Base-by-base conservation (phyloP, 768 basidiomycete species). In the Obba rivulosa region DNA sequence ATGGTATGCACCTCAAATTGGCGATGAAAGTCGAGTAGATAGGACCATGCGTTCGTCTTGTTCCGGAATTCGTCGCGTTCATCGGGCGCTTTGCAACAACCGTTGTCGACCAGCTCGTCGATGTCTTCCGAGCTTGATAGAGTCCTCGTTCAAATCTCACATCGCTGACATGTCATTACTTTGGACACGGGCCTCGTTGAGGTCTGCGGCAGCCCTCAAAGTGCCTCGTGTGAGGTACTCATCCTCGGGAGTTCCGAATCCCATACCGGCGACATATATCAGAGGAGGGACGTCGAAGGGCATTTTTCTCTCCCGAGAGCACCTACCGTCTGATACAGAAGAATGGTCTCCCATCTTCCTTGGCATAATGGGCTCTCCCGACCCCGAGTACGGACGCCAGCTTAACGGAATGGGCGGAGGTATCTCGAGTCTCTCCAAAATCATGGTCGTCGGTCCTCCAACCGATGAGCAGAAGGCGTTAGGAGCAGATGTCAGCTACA, bases 391-490 rank as follows among this genome's bases (percentile, higher is more conserved):
- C 55, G 78, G 77, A 1, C 69, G 85, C 14, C 87, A 91, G 63
- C 70, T 89, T 13, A 81, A 91, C 54, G 87, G 87, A 10, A 86
- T 89, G 83, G 87, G 87, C 8, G 85, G 87, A 5, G 87, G 87
- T 3, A 67, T 85, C 8, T 84, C 82, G 14, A 85, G 82, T 48
- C 72, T 87, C 5, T 86, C 84, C 31, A 91, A 91, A 60, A 77
- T 88, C 14, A 79, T 78, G 55, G 76, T 90, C 40, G 79, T 89
- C 2, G 77, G 74, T 7, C 48, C 70, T 38, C 72, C 83, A 5
- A 70, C 76, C 0, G 57, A 64, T 1, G 64, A 62, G 10, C 76
- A 77, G 38, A 59, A 61, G 43, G 63, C 66, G 1, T 46, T 65
- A 17, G 77, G 76, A 16, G 69, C 80, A 35, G 78, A 85, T 43